A percentile compares a stretch with the other conserved stretches of the same genome.
These are phyloP conservation scores for Xylariales sp. DNA, from an alignment of 2,329 filamentous ascomycete species.

Conservation along the genomic window DNA sequence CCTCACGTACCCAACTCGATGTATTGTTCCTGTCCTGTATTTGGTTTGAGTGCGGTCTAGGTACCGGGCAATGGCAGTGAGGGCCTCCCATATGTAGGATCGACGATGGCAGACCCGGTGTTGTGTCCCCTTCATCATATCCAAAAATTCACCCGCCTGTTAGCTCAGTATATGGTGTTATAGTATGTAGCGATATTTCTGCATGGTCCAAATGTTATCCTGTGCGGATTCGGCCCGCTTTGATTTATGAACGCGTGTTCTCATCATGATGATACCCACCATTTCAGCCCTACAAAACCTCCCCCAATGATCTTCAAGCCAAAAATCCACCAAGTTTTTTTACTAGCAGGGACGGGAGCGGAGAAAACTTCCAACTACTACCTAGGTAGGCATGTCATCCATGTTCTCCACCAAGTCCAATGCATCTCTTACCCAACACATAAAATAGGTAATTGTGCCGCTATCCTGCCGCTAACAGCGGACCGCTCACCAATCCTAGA, in stretches of 20 bases:
- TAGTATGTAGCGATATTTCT: constrained; percentile 13
- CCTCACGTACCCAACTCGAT: too few species aligned
- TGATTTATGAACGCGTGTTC: constrained; percentile 7
- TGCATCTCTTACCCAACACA: constrained; percentile 3
- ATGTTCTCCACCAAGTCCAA: constrained; percentile 21
- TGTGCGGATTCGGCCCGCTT: constrained; percentile 36
- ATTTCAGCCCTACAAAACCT: constrained; percentile 47
- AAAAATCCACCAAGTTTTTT: background rate
- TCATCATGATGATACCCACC: constrained; percentile 42
- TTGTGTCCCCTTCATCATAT: too few species aligned
- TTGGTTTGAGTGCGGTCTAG: too few species aligned
- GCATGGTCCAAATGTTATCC: constrained; percentile 28
- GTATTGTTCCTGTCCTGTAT: too few species aligned
- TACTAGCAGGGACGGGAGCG: background rate
- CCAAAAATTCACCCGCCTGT: too few species aligned
- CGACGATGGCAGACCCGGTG: background rate
- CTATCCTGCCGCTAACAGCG: constrained; percentile 17
- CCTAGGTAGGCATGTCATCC: constrained; percentile 9
- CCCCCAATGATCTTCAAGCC: constrained; percentile 17
- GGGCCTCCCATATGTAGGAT: background rate
- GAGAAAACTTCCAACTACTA: constrained; percentile 10
- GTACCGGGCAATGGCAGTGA: too few species aligned
- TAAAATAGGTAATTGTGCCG: constrained; percentile 25
- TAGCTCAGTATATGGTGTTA: too few species aligned
- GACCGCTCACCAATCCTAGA: constrained; percentile 16